Evolutionary conservation across 257 asterid genomes (phyloP).

Genomic region (Jacaranda copaia): DNA sequence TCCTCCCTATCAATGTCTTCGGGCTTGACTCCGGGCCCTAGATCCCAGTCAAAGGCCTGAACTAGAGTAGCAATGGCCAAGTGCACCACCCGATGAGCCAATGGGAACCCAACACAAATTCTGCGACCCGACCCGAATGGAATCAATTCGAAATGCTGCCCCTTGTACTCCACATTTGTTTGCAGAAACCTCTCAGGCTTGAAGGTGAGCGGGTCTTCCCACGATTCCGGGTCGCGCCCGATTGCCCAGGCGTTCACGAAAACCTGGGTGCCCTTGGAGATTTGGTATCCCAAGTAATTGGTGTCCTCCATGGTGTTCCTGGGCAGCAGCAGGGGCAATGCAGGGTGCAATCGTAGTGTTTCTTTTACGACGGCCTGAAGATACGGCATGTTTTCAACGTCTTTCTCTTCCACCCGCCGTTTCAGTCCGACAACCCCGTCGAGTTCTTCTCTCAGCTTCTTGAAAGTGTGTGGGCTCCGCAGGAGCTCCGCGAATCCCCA

Average conservation of each 20-base stretch:
- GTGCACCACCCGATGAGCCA: slow-evolving; percentile 66
- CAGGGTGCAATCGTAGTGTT: slow-evolving; percentile 60
- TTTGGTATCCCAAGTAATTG: slow-evolving; percentile 52
- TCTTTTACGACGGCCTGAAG: slow-evolving; percentile 67
- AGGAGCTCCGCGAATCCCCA: slow-evolving; percentile 69
- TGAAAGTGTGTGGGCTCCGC: slow-evolving; percentile 52
- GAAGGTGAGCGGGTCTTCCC: slow-evolving; percentile 62
- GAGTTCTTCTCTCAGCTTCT: slow-evolving; percentile 54
- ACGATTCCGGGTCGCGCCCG: slow-evolving; percentile 60
- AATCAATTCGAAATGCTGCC: slow-evolving; percentile 60
- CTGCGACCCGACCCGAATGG: slow-evolving; percentile 74
- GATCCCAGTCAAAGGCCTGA: slow-evolving; percentile 62
- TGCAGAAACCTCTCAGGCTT: slow-evolving; percentile 60
- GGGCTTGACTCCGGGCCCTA: slow-evolving; percentile 47
- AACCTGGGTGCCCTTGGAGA: slow-evolving; percentile 60
- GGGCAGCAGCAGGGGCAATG: slow-evolving; percentile 60
- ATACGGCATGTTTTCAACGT: slow-evolving; percentile 58
- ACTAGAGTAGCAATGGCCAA: slow-evolving; percentile 46
- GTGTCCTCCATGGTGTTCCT: slow-evolving; percentile 56
- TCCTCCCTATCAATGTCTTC: slow-evolving; percentile 61
- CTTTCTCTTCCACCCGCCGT: slow-evolving; percentile 53
- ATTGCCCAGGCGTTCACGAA: slow-evolving; percentile 63
- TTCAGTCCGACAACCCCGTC: slow-evolving; percentile 39
- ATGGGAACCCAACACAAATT: slow-evolving; percentile 63
- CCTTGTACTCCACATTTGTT: slow-evolving; percentile 57